A percentile compares a stretch with the other conserved stretches of the same genome.
Evolutionary conservation across 2,329 filamentous ascomycete genomes (phyloP).

Genomic region (Pseudogymnoascus sp.): DNA sequence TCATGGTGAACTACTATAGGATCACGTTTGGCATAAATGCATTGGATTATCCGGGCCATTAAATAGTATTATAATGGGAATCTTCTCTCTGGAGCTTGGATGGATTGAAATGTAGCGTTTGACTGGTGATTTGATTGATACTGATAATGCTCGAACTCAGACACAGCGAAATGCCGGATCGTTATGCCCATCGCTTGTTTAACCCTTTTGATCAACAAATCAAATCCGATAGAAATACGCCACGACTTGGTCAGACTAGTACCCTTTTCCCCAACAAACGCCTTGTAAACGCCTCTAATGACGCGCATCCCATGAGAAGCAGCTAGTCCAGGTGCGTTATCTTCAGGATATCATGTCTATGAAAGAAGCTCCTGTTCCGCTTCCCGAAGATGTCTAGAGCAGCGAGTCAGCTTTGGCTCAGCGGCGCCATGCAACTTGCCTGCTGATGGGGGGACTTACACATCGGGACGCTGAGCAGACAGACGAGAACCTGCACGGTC

Average conservation of each 20-base stretch:
- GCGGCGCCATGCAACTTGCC: not conserved
- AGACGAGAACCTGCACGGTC: constrained; percentile 70
- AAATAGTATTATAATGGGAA: not conserved
- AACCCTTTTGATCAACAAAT: not conserved
- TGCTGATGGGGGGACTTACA: constrained; percentile 49
- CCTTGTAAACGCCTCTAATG: not conserved
- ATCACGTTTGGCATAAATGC: constrained; percentile 1
- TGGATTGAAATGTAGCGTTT: not conserved
- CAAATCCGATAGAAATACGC: not conserved
- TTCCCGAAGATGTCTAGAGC: constrained; percentile 68
- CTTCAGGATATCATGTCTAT: constrained; percentile 62
- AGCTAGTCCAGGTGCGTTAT: constrained; percentile 10
- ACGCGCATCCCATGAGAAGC: not conserved
- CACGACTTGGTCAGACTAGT: not conserved
- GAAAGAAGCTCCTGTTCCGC: constrained; percentile 64
- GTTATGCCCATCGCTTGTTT: not conserved
- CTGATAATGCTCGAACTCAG: not conserved
- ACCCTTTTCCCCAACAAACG: not conserved
- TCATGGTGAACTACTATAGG: constrained; percentile 5
- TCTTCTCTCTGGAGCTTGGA: not conserved
- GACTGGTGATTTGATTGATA: not conserved
- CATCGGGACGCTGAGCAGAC: constrained; percentile 65
- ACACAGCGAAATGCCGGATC: not conserved
- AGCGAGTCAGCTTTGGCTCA: constrained; percentile 12
- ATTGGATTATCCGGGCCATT: not conserved